Evolutionary conservation across 352 stramenopile species (phyloP).

Genomic region (Globisporangium spinosum): DNA sequence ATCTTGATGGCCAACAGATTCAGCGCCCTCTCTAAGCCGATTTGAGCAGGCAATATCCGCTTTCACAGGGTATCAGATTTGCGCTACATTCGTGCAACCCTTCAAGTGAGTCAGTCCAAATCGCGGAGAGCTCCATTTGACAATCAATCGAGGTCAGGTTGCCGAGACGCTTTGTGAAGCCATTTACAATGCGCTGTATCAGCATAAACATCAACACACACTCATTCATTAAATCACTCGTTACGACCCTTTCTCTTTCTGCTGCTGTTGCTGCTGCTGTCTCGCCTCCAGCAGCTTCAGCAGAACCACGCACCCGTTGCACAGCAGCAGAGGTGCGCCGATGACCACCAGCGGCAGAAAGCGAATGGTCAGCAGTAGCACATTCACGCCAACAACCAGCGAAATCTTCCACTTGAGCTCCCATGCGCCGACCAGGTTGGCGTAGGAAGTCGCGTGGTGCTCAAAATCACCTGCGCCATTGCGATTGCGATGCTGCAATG

Average conservation of each 20-base stretch:
- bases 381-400: constrained; percentile 8
- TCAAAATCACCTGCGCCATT: not conserved
- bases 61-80: not conserved
- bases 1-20: not conserved
- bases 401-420: constrained; percentile 13
- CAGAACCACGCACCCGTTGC: constrained; percentile 1
- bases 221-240: not conserved
- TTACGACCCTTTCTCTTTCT: constrained; percentile 12
- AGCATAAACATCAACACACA: not conserved
- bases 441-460: not conserved
- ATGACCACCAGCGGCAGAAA: constrained; percentile 5
- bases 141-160: not conserved
- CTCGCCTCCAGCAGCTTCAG: not conserved
- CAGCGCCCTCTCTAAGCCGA: not conserved
- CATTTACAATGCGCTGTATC: not conserved
- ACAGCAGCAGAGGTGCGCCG: constrained; percentile 5
- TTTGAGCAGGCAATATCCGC: not conserved
- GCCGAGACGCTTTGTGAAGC: not conserved
- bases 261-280: not conserved
- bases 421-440: not conserved
- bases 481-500: not conserved
- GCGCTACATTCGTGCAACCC: constrained; percentile 2
- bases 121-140: not conserved
- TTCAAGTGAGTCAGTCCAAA: not conserved
- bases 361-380: constrained; percentile 3